A percentile compares a stretch with the other conserved stretches of the same genome.
phyloP scores from a whole-genome alignment of 2,329 filamentous ascomycete species.

The Phialophora tarda region DNA sequence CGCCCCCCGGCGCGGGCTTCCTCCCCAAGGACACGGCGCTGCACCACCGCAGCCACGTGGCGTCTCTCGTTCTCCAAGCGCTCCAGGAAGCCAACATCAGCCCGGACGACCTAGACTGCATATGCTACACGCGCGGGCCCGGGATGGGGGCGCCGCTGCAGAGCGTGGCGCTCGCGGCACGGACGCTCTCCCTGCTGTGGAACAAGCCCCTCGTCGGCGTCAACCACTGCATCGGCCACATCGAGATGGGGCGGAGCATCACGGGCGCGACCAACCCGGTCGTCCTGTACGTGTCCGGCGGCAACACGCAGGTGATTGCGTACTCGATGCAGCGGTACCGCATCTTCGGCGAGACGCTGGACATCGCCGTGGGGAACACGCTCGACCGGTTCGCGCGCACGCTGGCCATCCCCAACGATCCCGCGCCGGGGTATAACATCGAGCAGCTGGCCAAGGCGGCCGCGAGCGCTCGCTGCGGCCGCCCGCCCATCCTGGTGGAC shows the following conservation, averaged over 20 bases:
- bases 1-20: conserved; percentile 91
- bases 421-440: conserved; percentile 96
- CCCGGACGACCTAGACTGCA: conserved; percentile 76
- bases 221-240: conserved; percentile 98
- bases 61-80: conserved; percentile 77
- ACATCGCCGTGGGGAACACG: conserved; percentile 97
- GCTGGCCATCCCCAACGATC: conserved; percentile 89
- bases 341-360: conserved; percentile 96
- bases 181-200: conserved; percentile 84
- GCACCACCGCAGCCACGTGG: conserved; percentile 88
- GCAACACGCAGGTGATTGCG: conserved; percentile 97
- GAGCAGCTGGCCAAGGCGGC: conserved; percentile 82
- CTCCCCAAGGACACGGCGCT: conserved; percentile 93
- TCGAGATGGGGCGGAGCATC: conserved; percentile 96
- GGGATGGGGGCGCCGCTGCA: conserved; percentile 96
- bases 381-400: conserved; percentile 94
- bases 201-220: conserved; percentile 87
- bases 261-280: conserved; percentile 90
- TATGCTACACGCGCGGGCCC: conserved; percentile 94
- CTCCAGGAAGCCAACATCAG: conserved; percentile 70
- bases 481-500: conserved; percentile 71
- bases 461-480: too few species aligned
- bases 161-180: conserved; percentile 81
- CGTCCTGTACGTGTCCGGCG: conserved; percentile 92
- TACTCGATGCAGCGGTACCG: conserved; percentile 94